Percentiles rank a stretch among this genome's conserved stretches.
Evolutionary conservation across 1,284 basidiomycete genomes (phyloP).

Genomic region (Heliocybe sulcata): DNA sequence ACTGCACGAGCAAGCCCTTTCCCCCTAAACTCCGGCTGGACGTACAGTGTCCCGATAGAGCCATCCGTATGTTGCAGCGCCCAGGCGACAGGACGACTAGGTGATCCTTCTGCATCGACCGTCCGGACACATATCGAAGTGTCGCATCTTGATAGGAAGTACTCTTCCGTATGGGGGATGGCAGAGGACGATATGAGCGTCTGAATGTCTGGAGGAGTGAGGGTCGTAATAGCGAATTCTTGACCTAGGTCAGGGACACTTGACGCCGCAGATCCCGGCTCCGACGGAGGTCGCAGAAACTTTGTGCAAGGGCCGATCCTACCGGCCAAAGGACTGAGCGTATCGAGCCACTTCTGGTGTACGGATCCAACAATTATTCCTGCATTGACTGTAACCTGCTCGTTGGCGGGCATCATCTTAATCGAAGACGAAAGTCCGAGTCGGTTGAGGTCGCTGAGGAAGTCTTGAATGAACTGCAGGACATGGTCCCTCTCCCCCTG

Average conservation of each 20-base stretch:
- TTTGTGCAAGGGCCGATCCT: not conserved
- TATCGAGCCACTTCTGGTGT: not conserved
- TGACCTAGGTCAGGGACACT: not conserved
- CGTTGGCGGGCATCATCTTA: not conserved
- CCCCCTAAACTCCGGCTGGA: constrained; percentile 9
- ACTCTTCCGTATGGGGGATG: constrained; percentile 11
- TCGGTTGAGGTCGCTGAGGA: not conserved
- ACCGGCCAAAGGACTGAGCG: not conserved
- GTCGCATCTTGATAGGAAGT: constrained; percentile 13
- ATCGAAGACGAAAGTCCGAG: not conserved
- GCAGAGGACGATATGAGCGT: constrained; percentile 9
- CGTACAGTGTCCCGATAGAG: constrained; percentile 14
- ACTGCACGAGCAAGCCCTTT: constrained; percentile 13
- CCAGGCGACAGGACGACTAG: constrained; percentile 9
- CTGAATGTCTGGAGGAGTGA: constrained; percentile 10
- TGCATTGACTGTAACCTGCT: not conserved
- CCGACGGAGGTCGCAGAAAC: not conserved
- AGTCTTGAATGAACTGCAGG: not conserved
- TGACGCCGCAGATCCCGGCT: not conserved
- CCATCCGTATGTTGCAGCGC: constrained; percentile 15
- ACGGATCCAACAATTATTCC: not conserved
- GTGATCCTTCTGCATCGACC: not conserved
- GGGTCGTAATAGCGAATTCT: constrained; percentile 5
- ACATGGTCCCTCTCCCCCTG: not conserved
- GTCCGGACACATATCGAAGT: constrained; percentile 16